Evolutionary conservation across 2,329 filamentous ascomycete species (phyloP).

Genomic region (Exophiala xenobiotica): DNA sequence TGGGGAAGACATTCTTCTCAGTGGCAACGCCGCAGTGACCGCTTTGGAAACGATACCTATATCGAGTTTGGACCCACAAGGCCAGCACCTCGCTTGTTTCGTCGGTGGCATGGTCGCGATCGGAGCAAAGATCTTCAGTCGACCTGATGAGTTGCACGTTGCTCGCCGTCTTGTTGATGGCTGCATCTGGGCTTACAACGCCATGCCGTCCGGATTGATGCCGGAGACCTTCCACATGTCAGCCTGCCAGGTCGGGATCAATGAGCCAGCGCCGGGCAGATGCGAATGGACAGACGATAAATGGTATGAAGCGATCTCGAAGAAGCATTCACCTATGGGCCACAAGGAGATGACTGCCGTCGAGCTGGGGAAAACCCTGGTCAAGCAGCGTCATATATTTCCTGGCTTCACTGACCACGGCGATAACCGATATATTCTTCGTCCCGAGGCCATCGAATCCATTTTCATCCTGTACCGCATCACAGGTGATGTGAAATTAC

Average conservation of each 20-base stretch:
- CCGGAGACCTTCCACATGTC: conserved; percentile 59
- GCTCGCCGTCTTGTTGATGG: conserved; percentile 61
- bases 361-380: conserved; percentile 38
- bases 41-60: conserved; percentile 30
- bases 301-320: conserved; percentile 35
- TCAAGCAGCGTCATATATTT: conserved; percentile 45
- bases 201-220: conserved; percentile 59
- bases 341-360: conserved; percentile 15
- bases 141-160: conserved; percentile 54
- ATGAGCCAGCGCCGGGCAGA: conserved; percentile 32
- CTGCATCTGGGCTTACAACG: conserved; percentile 62
- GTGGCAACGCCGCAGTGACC: conserved; percentile 48
- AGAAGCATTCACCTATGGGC: conserved; percentile 20
- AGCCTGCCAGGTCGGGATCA: conserved; percentile 41
- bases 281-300: conserved; percentile 43
- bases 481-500: conserved; percentile 52
- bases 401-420: conserved; percentile 57
- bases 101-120: conserved; percentile 69
- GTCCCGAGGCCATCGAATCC: conserved; percentile 62
- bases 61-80: conserved; percentile 33
- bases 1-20: conserved; percentile 65
- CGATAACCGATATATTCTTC: conserved; percentile 63
- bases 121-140: conserved; percentile 61
- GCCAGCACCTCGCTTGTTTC: conserved; percentile 69
- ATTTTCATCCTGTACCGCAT: conserved; percentile 62